Percentiles rank a stretch among this genome's conserved stretches.
Evolutionary conservation across 768 basidiomycete genomes (phyloP).

Genomic region (Auricularia sp.): DNA sequence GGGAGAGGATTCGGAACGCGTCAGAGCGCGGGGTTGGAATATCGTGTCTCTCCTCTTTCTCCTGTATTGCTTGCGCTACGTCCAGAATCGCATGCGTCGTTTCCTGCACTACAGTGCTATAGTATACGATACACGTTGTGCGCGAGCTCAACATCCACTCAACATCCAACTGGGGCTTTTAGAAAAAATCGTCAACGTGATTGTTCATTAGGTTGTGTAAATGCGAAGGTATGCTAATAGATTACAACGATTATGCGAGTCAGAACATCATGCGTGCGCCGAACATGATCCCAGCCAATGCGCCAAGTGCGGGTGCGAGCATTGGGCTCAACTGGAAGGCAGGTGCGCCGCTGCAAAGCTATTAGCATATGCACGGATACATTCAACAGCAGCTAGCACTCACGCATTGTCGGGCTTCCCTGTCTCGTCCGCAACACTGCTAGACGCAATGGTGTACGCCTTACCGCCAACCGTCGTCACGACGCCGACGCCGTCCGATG

Average conservation of each 20-base stretch:
- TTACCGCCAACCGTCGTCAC: not conserved
- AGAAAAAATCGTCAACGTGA: no score
- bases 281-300: not conserved
- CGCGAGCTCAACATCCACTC: no score
- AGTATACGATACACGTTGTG: no score
- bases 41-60: no score
- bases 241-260: not conserved
- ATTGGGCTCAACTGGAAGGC: not conserved
- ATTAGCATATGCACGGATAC: not conserved
- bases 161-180: no score
- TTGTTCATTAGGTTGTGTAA: not conserved
- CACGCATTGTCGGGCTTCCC: conserved; percentile 4
- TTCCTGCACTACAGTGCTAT: no score
- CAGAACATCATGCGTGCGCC: not conserved
- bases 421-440: not conserved
- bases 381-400: not conserved
- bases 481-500: not conserved
- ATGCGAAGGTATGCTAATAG: not conserved
- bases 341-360: not conserved
- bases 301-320: not conserved
- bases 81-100: no score
- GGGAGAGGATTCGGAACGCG: not conserved
- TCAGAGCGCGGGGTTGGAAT: not conserved
- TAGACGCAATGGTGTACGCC: not conserved
- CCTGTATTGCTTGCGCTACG: no score